phyloP scores from a whole-genome alignment of 441 rosid genomes.

The Adansonia gregorii region DNA sequence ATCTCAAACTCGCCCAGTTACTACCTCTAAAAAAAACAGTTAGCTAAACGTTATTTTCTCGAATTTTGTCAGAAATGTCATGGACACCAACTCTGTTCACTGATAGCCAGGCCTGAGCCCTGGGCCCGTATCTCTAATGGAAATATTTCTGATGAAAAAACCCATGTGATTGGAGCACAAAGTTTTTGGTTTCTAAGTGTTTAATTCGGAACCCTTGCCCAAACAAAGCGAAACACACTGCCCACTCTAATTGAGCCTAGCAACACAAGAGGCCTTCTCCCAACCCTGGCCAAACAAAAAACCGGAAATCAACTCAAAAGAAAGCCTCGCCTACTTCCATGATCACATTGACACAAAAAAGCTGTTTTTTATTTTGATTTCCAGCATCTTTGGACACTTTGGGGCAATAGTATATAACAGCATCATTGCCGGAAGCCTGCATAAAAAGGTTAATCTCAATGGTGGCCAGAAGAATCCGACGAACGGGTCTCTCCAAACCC shows the following conservation, averaged over 20 bases:
- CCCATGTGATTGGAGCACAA: slow-evolving; percentile 59
- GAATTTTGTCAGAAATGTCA: slow-evolving; percentile 53
- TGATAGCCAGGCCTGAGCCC: slow-evolving; percentile 59
- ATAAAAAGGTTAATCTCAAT: slow-evolving; percentile 68
- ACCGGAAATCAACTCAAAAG: slow-evolving; percentile 46
- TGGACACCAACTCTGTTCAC: slow-evolving; percentile 61
- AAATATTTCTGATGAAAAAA: slow-evolving; percentile 58
- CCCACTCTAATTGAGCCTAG: not conserved
- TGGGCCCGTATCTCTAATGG: slow-evolving; percentile 59
- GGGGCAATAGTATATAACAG: slow-evolving; percentile 64
- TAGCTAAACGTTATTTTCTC: slow-evolving; percentile 51
- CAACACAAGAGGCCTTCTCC: not conserved
- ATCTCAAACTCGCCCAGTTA: no score
- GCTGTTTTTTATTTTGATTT: slow-evolving; percentile 39
- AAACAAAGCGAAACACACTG: not conserved
- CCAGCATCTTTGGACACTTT: slow-evolving; percentile 60
- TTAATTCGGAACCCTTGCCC: slow-evolving; percentile 42
- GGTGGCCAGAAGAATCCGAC: slow-evolving; percentile 59
- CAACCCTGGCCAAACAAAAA: not conserved
- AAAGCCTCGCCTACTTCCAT: slow-evolving; percentile 41
- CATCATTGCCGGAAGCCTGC: slow-evolving; percentile 81
- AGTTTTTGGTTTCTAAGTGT: slow-evolving; percentile 31
- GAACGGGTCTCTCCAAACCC: slow-evolving; percentile 60
- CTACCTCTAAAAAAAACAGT: slow-evolving; percentile 49
- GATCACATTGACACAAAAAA: slow-evolving; percentile 33